Evolutionary conservation across 257 asterid genomes (phyloP).

Genomic region (Dorcoceras hygrometricum): DNA sequence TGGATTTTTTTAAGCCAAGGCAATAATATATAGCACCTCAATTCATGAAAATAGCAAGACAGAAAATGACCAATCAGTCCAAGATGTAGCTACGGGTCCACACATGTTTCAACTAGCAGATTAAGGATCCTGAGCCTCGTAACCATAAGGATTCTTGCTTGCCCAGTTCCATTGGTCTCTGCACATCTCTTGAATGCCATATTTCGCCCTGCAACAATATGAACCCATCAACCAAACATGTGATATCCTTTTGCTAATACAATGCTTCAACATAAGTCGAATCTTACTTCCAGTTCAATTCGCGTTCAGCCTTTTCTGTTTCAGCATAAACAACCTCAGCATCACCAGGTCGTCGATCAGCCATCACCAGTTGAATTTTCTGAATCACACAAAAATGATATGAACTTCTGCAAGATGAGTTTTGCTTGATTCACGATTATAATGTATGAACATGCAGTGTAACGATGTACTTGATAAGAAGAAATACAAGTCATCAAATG

Average conservation of each 20-base stretch:
- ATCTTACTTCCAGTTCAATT: conserved; percentile 93
- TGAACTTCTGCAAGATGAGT: not conserved
- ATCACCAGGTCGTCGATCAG: conserved; percentile 95
- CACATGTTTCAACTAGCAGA: conserved; percentile 10
- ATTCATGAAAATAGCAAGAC: not conserved
- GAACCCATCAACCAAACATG: not conserved
- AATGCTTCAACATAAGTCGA: not conserved
- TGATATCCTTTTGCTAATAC: not conserved
- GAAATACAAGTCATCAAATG: not conserved
- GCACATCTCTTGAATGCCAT: conserved; percentile 81
- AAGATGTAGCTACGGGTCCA: not conserved
- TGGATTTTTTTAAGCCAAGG: not conserved
- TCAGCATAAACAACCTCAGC: conserved; percentile 87
- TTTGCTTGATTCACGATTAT: not conserved
- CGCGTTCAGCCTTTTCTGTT: conserved; percentile 81
- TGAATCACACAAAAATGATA: conserved; percentile 15
- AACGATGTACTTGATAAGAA: not conserved
- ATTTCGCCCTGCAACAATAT: conserved; percentile 59
- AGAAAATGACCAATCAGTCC: not conserved
- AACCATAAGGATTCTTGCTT: conserved; percentile 91
- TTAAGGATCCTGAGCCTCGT: conserved; percentile 38
- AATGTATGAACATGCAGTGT: not conserved
- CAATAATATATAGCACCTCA: not conserved
- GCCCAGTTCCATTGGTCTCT: conserved; percentile 99
- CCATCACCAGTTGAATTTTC: conserved; percentile 84